Evolutionary conservation across 257 asterid species (phyloP), one percentile per base, ranked within the genome.

Genomic region (Verbena officinalis): DNA sequence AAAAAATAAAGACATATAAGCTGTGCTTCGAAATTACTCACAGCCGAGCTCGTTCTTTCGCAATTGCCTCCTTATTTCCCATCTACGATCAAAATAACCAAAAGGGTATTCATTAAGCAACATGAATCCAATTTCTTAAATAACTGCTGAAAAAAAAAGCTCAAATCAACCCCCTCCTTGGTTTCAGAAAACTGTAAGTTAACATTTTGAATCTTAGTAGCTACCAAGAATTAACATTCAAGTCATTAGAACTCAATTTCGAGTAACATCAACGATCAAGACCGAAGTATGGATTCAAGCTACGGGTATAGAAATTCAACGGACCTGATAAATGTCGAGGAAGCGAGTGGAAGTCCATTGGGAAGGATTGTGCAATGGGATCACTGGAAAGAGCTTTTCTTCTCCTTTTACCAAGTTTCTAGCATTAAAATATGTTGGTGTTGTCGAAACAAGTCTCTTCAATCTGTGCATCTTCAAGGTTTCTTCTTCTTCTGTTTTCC

Each of bases 1-100:
- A 31, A 62, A 55, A 44, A 14, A 39, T 0, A 52, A 45, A 36
- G 38, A 0, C 19, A 38, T 9, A 21, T 7, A n/a, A 46, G 12
- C 33, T 17, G n/a, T 49, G 24, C 2, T 40, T n/a, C 40, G 56
- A 61, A 59, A 44, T 52, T 64, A 81, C 96, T 86, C 84, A 94
- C 99, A 94, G 78, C 77, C 97, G 78, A 68, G 87, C 95, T 55
- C 95, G 91, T 75, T 85, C 95, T 67, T 76, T 82, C 86, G 80
- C 89, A 46, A 86, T 75, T 8, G 88, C 96, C 64, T 75, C 78
- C 86, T 90, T 84, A 77, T 71, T 84, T 52, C 83, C 92, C 55
- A 90, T 36, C 99, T 93, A 80, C 44, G 59, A 69, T 50, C 66
- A 72, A 63, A 64, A 22, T 6, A 73, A 67, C 64, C 67, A 68